phyloP scores from a whole-genome alignment of 805 yeast genomes.

The Ogataea angusta region DNA sequence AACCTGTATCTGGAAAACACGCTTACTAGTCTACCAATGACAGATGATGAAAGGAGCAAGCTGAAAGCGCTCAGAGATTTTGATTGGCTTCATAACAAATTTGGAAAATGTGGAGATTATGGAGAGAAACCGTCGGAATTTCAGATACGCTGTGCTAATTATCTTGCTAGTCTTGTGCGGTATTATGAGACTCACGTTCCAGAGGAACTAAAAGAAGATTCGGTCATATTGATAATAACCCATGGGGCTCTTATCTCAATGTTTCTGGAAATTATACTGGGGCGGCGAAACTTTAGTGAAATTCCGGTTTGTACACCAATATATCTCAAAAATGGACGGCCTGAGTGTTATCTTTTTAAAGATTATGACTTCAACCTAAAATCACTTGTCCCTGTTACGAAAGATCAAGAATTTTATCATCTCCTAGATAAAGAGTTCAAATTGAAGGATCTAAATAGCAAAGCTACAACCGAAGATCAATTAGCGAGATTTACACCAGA shows the following conservation, averaged over 20 bases:
- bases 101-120: slow-evolving; percentile 43
- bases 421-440: slow-evolving; percentile 27
- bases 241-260: slow-evolving; percentile 45
- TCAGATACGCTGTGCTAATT: slow-evolving; percentile 34
- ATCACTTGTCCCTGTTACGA: slow-evolving; percentile 23
- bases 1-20: slow-evolving; percentile 34
- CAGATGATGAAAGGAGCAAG: background rate
- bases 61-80: slow-evolving; percentile 21
- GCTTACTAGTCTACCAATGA: too few species aligned
- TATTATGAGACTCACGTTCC: slow-evolving; percentile 27
- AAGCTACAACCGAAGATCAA: too few species aligned
- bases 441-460: slow-evolving; percentile 4
- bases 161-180: slow-evolving; percentile 34
- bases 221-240: slow-evolving; percentile 35
- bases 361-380: slow-evolving; percentile 34
- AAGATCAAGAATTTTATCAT: slow-evolving; percentile 27
- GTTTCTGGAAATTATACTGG: slow-evolving; percentile 36
- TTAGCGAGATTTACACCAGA: too few species aligned
- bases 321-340: slow-evolving; percentile 26
- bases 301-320: slow-evolving; percentile 38
- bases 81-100: slow-evolving; percentile 33
- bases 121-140: slow-evolving; percentile 39
- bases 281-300: slow-evolving; percentile 38
- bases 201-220: slow-evolving; percentile 29
- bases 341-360: slow-evolving; percentile 22